Conservation (phyloP, 371 early-diverging fungal species). For the Mortierella sp. region DNA sequence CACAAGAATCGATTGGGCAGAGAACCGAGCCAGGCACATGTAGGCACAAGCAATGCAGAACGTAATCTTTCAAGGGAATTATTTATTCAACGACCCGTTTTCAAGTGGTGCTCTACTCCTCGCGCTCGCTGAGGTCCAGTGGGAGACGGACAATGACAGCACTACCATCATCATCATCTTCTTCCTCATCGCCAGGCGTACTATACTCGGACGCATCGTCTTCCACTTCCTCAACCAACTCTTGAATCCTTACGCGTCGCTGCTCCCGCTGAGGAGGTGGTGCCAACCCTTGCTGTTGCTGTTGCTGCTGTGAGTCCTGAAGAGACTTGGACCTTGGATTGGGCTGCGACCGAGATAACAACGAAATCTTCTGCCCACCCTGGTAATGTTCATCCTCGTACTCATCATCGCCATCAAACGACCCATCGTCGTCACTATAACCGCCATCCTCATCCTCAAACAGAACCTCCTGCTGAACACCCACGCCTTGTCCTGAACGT, state of each 20-base stretch:
- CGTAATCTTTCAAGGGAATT: not conserved
- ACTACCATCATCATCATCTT: constrained; percentile 34
- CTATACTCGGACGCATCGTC: constrained; percentile 15
- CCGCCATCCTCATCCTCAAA: constrained; percentile 42
- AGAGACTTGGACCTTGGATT: constrained; percentile 24
- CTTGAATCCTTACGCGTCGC: constrained; percentile 31
- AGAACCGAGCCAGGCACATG: not conserved
- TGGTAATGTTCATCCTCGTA: constrained; percentile 18
- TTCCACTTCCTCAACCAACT: constrained; percentile 11
- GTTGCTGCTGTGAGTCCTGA: not conserved
- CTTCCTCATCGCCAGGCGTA: constrained; percentile 25
- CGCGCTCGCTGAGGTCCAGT: constrained; percentile 8
- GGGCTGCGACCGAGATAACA: constrained; percentile 31
- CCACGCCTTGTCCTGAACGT: not conserved
- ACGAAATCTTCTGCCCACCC: constrained; percentile 22
- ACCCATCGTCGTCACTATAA: not conserved
- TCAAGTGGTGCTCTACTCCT: not conserved
- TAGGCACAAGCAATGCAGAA: not conserved
- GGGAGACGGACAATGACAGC: constrained; percentile 25
- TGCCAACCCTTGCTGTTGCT: not conserved
- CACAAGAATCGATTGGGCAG: not conserved
- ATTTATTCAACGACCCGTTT: not conserved
- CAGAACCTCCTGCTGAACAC: constrained; percentile 37
- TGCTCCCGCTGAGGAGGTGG: not conserved
- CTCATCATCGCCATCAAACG: constrained; percentile 10